Percentiles rank a stretch among this genome's conserved stretches.
phyloP scores from a whole-genome alignment of 2,329 filamentous ascomycete species.

The Epichloe uncinata region DNA sequence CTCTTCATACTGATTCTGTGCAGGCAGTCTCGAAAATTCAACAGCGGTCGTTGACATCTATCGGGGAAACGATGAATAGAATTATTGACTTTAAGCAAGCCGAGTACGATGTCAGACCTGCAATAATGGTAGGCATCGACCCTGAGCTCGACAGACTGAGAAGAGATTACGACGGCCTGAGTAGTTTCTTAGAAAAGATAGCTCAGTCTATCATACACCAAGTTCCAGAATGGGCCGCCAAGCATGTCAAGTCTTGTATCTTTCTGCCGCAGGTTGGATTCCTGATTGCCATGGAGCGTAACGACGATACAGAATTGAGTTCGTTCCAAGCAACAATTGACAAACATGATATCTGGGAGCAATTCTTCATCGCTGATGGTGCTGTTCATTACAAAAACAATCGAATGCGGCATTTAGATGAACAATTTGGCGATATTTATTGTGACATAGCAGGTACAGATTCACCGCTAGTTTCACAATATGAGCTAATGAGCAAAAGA shows the following conservation, averaged over 20 bases:
- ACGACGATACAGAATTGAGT: conserved; percentile 36
- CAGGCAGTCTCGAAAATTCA: conserved; percentile 40
- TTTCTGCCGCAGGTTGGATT: conserved; percentile 91
- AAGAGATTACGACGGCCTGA: conserved; percentile 63
- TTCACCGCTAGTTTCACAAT: background rate
- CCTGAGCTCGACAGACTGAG: conserved; percentile 65
- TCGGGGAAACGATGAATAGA: conserved; percentile 59
- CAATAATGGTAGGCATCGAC: conserved; percentile 61
- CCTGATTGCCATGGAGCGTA: conserved; percentile 56
- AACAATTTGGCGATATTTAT: conserved; percentile 72
- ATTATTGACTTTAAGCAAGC: conserved; percentile 74
- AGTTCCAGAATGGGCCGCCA: conserved; percentile 45
- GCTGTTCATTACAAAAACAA: conserved; percentile 76
- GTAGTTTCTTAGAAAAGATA: conserved; percentile 55
- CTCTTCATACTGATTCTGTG: background rate
- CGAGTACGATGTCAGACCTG: conserved; percentile 54
- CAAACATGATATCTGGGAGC: conserved; percentile 55
- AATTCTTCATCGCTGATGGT: conserved; percentile 59
- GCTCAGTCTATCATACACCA: conserved; percentile 47
- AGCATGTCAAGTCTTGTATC: conserved; percentile 57
- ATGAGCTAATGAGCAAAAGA: conserved; percentile 35
- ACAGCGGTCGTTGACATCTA: conserved; percentile 41
- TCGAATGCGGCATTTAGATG: conserved; percentile 69
- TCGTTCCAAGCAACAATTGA: conserved; percentile 49
- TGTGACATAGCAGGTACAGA: conserved; percentile 62